Base-by-base conservation (phyloP, 768 basidiomycete genomes). In the Pleurotus ostreatus region DNA sequence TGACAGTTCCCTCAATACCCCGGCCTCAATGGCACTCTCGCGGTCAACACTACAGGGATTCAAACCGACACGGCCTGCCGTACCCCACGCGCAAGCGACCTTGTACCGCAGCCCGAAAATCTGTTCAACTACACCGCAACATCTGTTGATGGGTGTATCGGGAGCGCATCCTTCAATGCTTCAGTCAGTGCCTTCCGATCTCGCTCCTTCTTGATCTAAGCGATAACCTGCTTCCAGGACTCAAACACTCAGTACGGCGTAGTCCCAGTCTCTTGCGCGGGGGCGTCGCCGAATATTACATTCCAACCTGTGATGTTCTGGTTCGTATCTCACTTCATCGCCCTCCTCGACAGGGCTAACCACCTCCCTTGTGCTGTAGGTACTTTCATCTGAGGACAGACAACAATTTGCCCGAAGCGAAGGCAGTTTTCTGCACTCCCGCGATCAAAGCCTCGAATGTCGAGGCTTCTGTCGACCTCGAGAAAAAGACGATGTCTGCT, bases 241-340 rank as follows among this genome's bases (percentile, higher is more conserved):
- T 68, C 80, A 4, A 62, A 65, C 1, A 64, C 73, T 55, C 84
- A 84, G 63, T 85, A 79, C 61, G 79, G 77, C 44, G 83, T 82
- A 2, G 49, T 68, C 16, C 60, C 64, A 16, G 73, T 75, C 1
- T 60, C 73, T 7, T 76, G 73, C 53, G 70, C 51, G 68, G 71
- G 61, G 66, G 72, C 57, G 57, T 62, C 48, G 34, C 57, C 65
- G 4, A 62, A 69, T 34, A 56, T 75, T 26, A 61, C 71, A 38
- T 68, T 77, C 26, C 78, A 74, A 37, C 84, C 86, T 6, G 83
- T 88, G 43, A 77, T 88, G 70, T 89, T 88, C 62, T 89, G 86
- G 85, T 86, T 66, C 11, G 68, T 55, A 11, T 2, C 16, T 39
- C 49, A 26, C 5, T 48, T 26, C 38, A 18, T 46, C 30, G 18